phyloP scores from a whole-genome alignment of 2,329 filamentous ascomycete genomes.

The Aspergillus eucalypticola region DNA sequence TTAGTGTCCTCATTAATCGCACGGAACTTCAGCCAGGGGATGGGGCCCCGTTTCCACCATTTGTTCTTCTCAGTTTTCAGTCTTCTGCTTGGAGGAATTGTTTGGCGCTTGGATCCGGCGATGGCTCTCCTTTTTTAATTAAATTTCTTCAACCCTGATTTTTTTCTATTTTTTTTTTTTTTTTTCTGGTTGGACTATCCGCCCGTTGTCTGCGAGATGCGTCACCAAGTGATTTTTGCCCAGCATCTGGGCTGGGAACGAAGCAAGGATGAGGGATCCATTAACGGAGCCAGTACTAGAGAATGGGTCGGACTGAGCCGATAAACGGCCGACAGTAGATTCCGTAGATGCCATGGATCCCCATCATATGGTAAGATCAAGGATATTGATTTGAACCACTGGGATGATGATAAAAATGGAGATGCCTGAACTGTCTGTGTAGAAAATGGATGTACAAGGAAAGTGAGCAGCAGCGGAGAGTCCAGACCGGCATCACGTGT shows the following conservation, averaged over 20 bases:
- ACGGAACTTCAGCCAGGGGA: slow-evolving; percentile 1
- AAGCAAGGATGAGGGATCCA: slow-evolving; percentile 15
- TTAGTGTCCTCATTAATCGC: slow-evolving; percentile 2
- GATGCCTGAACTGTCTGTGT: neutral
- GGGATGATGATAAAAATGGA: no score
- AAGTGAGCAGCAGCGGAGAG: slow-evolving; percentile 1
- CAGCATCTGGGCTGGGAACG: slow-evolving; percentile 13
- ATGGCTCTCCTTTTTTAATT: neutral
- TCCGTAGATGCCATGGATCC: neutral
- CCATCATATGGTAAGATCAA: no score
- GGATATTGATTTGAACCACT: no score
- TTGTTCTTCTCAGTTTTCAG: neutral
- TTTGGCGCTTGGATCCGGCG: neutral
- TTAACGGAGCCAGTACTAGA: neutral
- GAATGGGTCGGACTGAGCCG: neutral
- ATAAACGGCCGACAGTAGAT: neutral
- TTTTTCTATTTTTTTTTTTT: neutral
- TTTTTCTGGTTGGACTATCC: neutral
- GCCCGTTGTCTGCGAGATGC: neutral
- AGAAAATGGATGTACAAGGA: no score
- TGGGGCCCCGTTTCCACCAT: neutral
- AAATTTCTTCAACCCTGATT: neutral
- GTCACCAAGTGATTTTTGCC: neutral
- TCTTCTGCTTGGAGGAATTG: neutral
- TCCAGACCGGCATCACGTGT: slow-evolving; percentile 26